phyloP scores from a whole-genome alignment of 1,284 basidiomycete species.

The Heterobasidion irregulare region DNA sequence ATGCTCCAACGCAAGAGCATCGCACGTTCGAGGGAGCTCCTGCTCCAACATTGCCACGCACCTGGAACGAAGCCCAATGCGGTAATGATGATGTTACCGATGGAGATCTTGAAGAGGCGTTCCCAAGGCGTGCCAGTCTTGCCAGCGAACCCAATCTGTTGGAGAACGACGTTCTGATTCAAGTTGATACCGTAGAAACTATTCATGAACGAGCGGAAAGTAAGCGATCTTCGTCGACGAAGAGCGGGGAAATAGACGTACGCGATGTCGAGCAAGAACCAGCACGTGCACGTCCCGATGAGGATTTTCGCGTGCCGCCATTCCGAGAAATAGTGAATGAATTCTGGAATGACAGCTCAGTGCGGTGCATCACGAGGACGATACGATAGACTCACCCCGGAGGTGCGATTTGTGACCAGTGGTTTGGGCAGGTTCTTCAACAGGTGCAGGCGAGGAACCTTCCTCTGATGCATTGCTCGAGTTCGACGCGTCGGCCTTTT shows the following conservation, averaged over 20 bases:
- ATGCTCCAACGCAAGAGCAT: conserved; percentile 9
- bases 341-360: conserved; percentile 24
- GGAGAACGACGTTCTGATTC: conserved; percentile 68
- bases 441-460: neutral
- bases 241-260: conserved; percentile 15
- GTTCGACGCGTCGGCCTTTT: neutral
- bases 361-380: neutral
- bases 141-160: conserved; percentile 61
- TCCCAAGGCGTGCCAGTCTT: conserved; percentile 48
- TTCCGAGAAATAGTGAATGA: conserved; percentile 42
- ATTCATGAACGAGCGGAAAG: neutral
- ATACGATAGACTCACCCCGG: conserved; percentile 18
- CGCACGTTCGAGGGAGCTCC: conserved; percentile 5
- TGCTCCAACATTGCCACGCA: conserved; percentile 12
- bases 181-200: conserved; percentile 76
- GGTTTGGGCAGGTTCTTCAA: neutral
- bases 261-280: conserved; percentile 52
- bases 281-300: conserved; percentile 42
- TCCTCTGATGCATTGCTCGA: neutral
- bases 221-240: neutral
- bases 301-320: conserved; percentile 49
- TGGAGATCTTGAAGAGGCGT: conserved; percentile 53
- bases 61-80: conserved; percentile 71
- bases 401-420: conserved; percentile 24
- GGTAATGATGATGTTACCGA: conserved; percentile 65